These are phyloP conservation scores for Mentha longifolia DNA, from an alignment of 257 asterid genomes.

Conservation along the genomic window DNA sequence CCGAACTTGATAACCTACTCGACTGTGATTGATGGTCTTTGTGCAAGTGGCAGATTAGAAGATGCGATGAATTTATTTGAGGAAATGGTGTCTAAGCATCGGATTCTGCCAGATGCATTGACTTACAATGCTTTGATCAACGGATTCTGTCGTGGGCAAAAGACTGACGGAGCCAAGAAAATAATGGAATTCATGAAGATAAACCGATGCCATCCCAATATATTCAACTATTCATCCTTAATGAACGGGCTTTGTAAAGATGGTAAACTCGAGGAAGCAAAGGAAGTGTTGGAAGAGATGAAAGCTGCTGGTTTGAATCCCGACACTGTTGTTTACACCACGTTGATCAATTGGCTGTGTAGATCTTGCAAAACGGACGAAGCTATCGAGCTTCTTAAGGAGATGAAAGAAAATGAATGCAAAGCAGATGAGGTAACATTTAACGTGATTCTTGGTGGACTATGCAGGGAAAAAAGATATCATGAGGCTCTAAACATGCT, in stretches of 20 bases:
- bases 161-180: slow-evolving; percentile 64
- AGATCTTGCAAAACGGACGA: slow-evolving; percentile 61
- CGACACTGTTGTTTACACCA: slow-evolving; percentile 72
- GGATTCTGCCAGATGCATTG: slow-evolving; percentile 81
- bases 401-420: slow-evolving; percentile 69
- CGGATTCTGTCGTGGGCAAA: slow-evolving; percentile 73
- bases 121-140: slow-evolving; percentile 75
- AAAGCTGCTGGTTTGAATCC: slow-evolving; percentile 58
- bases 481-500: slow-evolving; percentile 81
- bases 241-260: slow-evolving; percentile 79
- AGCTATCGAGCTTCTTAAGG: slow-evolving; percentile 73
- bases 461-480: slow-evolving; percentile 65
- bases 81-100: slow-evolving; percentile 83
- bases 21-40: slow-evolving; percentile 82
- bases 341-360: slow-evolving; percentile 66
- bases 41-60: slow-evolving; percentile 61
- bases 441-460: slow-evolving; percentile 78
- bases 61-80: slow-evolving; percentile 75
- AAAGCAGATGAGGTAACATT: slow-evolving; percentile 77
- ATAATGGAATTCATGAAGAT: slow-evolving; percentile 81
- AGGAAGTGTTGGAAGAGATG: slow-evolving; percentile 59
- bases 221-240: slow-evolving; percentile 68
- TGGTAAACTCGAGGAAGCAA: slow-evolving; percentile 74
- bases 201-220: slow-evolving; percentile 80
- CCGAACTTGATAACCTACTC: slow-evolving; percentile 92